Evolutionary conservation across 371 early-diverging fungal genomes (phyloP).

Genomic region (Lichtheimia corymbifera): DNA sequence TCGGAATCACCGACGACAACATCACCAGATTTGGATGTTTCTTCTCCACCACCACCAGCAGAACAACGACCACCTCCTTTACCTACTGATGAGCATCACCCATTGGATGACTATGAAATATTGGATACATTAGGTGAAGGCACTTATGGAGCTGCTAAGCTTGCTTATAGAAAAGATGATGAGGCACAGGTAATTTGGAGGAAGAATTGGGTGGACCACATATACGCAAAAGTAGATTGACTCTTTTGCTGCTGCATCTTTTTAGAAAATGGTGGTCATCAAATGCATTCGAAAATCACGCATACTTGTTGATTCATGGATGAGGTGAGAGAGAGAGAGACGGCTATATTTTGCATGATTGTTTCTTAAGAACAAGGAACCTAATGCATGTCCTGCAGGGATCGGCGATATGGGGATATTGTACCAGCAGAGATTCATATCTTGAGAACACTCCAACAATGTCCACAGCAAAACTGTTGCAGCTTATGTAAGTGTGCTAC

Average conservation of each 20-base stretch:
- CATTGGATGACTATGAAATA: slow-evolving; percentile 59
- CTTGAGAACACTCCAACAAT: slow-evolving; percentile 54
- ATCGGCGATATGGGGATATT: slow-evolving; percentile 54
- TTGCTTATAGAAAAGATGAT: slow-evolving; percentile 55
- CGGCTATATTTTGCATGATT: no score
- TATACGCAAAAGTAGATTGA: slow-evolving; percentile 14
- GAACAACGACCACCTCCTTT: slow-evolving; percentile 6
- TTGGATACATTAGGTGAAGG: slow-evolving; percentile 69
- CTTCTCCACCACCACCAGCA: neutral
- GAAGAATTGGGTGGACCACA: slow-evolving; percentile 12
- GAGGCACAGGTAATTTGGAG: slow-evolving; percentile 40
- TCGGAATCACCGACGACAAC: neutral
- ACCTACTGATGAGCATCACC: slow-evolving; percentile 17
- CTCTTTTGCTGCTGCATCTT: neutral
- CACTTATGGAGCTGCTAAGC: slow-evolving; percentile 72
- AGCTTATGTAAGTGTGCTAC: slow-evolving; percentile 38
- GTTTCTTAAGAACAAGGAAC: no score
- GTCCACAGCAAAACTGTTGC: slow-evolving; percentile 65
- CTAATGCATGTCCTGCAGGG: slow-evolving; percentile 29
- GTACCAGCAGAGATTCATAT: slow-evolving; percentile 75
- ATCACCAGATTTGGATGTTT: neutral
- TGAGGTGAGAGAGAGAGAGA: slow-evolving; percentile 24
- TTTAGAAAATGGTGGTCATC: slow-evolving; percentile 60
- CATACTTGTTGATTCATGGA: slow-evolving; percentile 71
- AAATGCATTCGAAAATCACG: slow-evolving; percentile 70